Base-by-base conservation (phyloP, 805 yeast genomes). In the Wickerhamiella allomyrinae region DNA sequence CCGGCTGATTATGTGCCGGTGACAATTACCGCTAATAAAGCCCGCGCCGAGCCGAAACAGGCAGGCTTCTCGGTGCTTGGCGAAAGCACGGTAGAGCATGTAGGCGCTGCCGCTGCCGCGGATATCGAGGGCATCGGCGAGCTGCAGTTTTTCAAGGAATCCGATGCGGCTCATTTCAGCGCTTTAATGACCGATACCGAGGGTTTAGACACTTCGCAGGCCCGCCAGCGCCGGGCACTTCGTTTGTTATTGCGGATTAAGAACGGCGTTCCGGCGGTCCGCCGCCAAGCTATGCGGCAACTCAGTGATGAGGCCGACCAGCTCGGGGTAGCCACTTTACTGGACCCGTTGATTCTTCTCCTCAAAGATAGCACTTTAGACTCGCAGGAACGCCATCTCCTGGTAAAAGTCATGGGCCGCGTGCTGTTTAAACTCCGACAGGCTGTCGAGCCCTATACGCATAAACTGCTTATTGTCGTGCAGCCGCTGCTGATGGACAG, bases 401-500 rank as follows among this genome's bases (percentile, higher is more conserved):
- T 89, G 43, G 80, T 85, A 11, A 87, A 86, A 57, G 72, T 83
- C 7, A 62, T 82, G 11, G 84, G 77, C 29, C 64, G 95, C 27
- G 65, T 84, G 0, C 57, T 87, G 7, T 74, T 72, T 55, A 76
- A 70, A 48, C 61, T 87, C 13, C 85, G 77, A 29, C 79, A 71
- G 36, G 55, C 67, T 40, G 69, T 84, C 2, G 63, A 78, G 35
- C 95, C 95, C 0, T 82, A 67, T 50, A 75, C 93, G 0, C 80
- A 75, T 46, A 74, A 77, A 50, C 74, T 87, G 2, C 55, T 87
- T 20, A 71, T 72, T 13, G 94, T 83, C 1, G 70, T 82, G 1
- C 74, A 85, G 41, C 96, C 96, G 0, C 59, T 85, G 43, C 63
- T 87, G 29, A 71, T 82, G 7, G 95, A 86, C 54, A 86, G 81